Conservation (phyloP, 202 grass and related monocot genomes). For the Digitaria exilis region DNA sequence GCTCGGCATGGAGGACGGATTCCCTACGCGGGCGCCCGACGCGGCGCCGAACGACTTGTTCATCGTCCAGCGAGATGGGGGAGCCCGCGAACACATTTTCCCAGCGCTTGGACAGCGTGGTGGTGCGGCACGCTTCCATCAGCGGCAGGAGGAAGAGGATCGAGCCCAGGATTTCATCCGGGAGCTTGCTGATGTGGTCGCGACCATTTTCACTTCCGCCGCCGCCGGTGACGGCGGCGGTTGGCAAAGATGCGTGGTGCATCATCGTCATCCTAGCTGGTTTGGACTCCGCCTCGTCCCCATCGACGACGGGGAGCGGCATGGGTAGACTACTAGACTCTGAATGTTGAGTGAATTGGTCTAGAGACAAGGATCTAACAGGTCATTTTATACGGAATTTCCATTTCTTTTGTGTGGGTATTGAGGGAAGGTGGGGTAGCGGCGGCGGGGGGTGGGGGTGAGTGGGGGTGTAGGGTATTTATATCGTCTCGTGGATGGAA, state of each 20-base stretch:
- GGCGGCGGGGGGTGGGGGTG: too few species aligned
- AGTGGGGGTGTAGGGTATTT: too few species aligned
- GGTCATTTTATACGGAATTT: not conserved
- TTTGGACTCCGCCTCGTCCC: not conserved
- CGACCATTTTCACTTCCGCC: not conserved
- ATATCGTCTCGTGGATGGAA: too few species aligned
- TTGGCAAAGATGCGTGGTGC: not conserved
- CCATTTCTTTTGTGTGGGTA: too few species aligned
- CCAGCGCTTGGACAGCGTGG: not conserved
- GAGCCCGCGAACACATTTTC: not conserved
- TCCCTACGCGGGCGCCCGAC: not conserved
- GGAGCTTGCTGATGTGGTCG: not conserved
- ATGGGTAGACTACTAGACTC: not conserved
- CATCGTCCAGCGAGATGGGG: slow-evolving; percentile 28
- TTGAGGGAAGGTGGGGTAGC: too few species aligned
- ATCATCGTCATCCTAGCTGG: not conserved
- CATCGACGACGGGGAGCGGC: not conserved
- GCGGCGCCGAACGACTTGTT: not conserved
- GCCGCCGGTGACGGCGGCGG: too few species aligned
- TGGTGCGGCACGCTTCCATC: not conserved
- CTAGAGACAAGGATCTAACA: not conserved
- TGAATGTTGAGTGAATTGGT: too few species aligned
- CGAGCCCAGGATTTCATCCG: not conserved
- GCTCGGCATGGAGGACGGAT: not conserved
- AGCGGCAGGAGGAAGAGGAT: not conserved